Base-by-base conservation (phyloP, 2,329 filamentous ascomycete genomes). In the Colletotrichum tofieldiae region DNA sequence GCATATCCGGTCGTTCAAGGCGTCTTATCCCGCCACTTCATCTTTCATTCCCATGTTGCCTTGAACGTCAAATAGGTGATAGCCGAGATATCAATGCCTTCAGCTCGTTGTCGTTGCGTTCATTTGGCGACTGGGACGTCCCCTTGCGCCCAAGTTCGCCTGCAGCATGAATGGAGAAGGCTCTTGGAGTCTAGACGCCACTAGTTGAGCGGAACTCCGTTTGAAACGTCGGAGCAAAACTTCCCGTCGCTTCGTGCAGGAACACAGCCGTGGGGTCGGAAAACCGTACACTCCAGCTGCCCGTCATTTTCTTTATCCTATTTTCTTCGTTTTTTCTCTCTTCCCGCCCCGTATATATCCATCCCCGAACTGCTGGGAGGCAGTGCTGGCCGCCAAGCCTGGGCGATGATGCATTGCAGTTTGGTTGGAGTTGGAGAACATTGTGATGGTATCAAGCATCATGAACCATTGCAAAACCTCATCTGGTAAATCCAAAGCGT, bases 161-260 rank as follows among this genome's bases (percentile, higher is more conserved):
- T 14, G 35, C 51, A 49, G 23, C 39, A 18, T n/a, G 32, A n/a
- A 23, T 35, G 18, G 29, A 39, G 16, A 14, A 39, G 69, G 16
- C 9, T 51, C n/a, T 39, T 29, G 23, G 20, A 45, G 58, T 37
- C 32, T 39, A 26, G 54, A 54, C 39, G 29, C 65, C 52, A 35
- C 65, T 35, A 49, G 59, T 16, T 26, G 39, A 35, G 59, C 29
- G 65, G 70, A 72, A 72, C 45, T 70, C 59, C 70, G 47, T 41
- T 47, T n/a, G 45, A 59, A 64, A 55, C 47, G 23, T 64, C 39
- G 70, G 47, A 47, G 32, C n/a, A 29, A 35, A 52, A 29, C 8
- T 63, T 26, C 3, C 20, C 16, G 45, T 41, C 18, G 23, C 43
- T n/a, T 45, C 43, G 43, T 58, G 18, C n/a, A 14, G 35, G 43